Evolutionary conservation across 2,329 filamentous ascomycete species (phyloP), one percentile per base, ranked within the genome.

Genomic region (Claviceps pazoutovae): DNA sequence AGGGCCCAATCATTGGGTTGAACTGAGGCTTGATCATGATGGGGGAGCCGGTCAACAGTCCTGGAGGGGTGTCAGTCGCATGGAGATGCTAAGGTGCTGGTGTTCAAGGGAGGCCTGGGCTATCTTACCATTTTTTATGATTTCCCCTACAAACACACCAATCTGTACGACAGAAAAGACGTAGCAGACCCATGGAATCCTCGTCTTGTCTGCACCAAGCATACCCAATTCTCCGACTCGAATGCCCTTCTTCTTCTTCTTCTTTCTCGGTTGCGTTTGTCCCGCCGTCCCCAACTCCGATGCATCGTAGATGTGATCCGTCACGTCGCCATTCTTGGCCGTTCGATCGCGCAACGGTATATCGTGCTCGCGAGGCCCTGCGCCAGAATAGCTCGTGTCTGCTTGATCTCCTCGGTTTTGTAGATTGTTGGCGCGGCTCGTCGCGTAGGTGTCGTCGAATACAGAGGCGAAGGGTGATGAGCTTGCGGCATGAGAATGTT

Each of bases 1-100:
- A 95, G 1, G 93, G 93, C 0, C 93, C 93, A 62, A 98, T 95
- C 88, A 98, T 95, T 53, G 87, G 86, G 69, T 97, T 98, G 72
- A 98, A 95, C 16, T 76, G 77, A 1, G 93, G 93, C 52, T 91
- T 79, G 50, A 82, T 90, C 71, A 82, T 78, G 62, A 88, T 88
- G 19, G 84, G 78, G 23, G 84, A 84, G 51, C 86, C 86, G 1
- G 91, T 96, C 34, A 90, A 71, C 58, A 84, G 75, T 50, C 76
- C 86, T 89, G 26, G 14, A 4, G 17, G n/a, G 17, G 5, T 11
- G n/a, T 11, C 3, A 21, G 19, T 19, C 9, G 11, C 17, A 44
- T 23, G 9, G 43, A 47, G 42, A 30, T 30, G 26, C 26, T 11
- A 4, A 38, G n/a, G 8, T 42, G 11, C 4, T 36, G 23, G 23